phyloP scores from a whole-genome alignment of 768 basidiomycete genomes.

The Cyclocybe aegerita region DNA sequence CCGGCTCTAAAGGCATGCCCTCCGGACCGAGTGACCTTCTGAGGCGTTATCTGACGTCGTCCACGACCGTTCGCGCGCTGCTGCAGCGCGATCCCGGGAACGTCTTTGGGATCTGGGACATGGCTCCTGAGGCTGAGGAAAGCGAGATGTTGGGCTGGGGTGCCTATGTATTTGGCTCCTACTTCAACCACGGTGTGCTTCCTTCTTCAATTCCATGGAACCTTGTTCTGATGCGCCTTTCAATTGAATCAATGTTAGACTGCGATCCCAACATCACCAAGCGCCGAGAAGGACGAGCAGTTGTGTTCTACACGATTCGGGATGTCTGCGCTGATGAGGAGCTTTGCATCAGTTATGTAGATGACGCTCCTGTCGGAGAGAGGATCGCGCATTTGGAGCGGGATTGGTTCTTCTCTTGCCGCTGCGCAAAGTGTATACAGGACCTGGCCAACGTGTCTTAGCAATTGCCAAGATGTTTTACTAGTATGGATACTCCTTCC shows the following conservation, averaged over 20 bases:
- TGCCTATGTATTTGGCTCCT: conserved; percentile 58
- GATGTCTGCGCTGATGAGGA: conserved; percentile 51
- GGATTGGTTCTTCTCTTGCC: conserved; percentile 60
- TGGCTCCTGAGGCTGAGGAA: conserved; percentile 40
- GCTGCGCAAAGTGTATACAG: conserved; percentile 42
- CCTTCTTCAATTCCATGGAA: neutral
- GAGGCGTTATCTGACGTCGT: conserved; percentile 34
- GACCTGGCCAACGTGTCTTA: conserved; percentile 17
- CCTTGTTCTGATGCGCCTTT: neutral
- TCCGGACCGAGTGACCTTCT: conserved; percentile 10
- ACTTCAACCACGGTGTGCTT: conserved; percentile 65
- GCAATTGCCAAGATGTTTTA: too few relatives aligned
- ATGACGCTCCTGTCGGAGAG: conserved; percentile 29
- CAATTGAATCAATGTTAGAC: conserved; percentile 39
- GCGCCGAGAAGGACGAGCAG: conserved; percentile 32
- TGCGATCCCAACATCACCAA: conserved; percentile 55
- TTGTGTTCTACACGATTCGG: conserved; percentile 46
- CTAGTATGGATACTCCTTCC: too few relatives aligned
- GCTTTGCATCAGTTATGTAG: conserved; percentile 54
- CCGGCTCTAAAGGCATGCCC: neutral
- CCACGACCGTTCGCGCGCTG: conserved; percentile 48
- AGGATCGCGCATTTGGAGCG: conserved; percentile 40
- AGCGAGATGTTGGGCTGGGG: conserved; percentile 69
- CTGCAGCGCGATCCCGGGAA: conserved; percentile 64
- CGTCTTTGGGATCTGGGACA: conserved; percentile 70